Base-by-base conservation (phyloP, 106 monocot genomes). In the Platanthera guangdongensis region DNA sequence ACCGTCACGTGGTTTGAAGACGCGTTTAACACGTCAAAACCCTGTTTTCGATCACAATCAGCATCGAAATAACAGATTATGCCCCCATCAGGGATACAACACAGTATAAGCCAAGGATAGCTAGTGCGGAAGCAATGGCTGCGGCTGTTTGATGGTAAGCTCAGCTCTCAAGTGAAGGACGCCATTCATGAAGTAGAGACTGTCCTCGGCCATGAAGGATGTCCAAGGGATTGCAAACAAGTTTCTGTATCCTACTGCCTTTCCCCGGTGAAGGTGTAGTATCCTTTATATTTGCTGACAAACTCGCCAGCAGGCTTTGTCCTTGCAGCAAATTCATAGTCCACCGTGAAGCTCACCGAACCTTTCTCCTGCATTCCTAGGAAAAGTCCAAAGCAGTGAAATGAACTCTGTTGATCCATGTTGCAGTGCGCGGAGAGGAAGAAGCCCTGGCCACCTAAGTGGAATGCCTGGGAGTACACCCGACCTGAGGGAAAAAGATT, bases 361-460 rank as follows among this genome's bases (percentile, higher is more conserved):
- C 86, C 88, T 73, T 86, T 92, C 71, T 92, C 91, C 67, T 92
- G 91, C 91, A 92, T 92, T 60, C 91, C 91, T 6, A 92, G 47
- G 72, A 92, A 92, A 5, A 92, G 86, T 3, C 91, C 91, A 32
- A 92, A 92, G 64, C 91, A 92, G 63, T 92, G 88, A 65, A 92
- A 92, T 0, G 81, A 78, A 14, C 82, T 88, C 51, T 92, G 91
- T 57, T 92, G 91, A 50, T 92, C 91, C 79, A 92, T 63, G 57
- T 92, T 92, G 76, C 91, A 92, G 72, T 92, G 91, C 1, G 91
- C 91, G 0, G 91, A 92, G 30, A 92, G 88, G 77, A 92, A 92
- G 84, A 92, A 92, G 15, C 91, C 91, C 74, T 88, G 91, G 32
- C 88, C 86, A 1, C 87, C 91, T 6, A 92, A 77, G 72, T 92